A percentile compares a stretch with the other conserved stretches of the same genome.
Evolutionary conservation across 805 yeast genomes (phyloP).

Genomic region (Yarrowia porcina): DNA sequence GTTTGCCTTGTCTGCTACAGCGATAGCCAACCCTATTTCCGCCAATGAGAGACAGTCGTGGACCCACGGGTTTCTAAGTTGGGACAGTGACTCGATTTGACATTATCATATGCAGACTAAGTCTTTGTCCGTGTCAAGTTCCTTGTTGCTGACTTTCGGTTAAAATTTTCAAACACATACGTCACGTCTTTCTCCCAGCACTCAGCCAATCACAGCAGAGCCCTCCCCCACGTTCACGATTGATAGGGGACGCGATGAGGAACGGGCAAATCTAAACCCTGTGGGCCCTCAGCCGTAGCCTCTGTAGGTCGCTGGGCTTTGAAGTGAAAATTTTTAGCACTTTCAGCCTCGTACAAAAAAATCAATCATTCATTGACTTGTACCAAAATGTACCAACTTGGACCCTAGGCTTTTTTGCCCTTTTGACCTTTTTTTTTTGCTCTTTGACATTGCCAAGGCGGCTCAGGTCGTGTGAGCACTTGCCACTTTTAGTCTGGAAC

Average conservation of each 20-base stretch:
- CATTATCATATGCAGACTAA: conserved; percentile 14
- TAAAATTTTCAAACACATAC: conserved; percentile 11
- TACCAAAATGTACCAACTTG: too few relatives aligned
- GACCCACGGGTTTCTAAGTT: conserved; percentile 5
- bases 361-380: conserved; percentile 6
- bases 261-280: conserved; percentile 1
- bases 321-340: not conserved
- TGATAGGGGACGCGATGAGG: conserved; percentile 19
- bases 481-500: not conserved
- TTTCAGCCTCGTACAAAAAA: not conserved
- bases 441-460: conserved; percentile 11
- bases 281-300: not conserved
- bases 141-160: conserved; percentile 2
- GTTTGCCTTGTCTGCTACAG: not conserved
- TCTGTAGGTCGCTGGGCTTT: not conserved
- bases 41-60: not conserved
- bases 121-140: not conserved
- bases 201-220: not conserved
- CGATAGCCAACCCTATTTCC: conserved; percentile 5
- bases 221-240: conserved; percentile 17
- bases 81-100: not conserved
- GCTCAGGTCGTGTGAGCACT: conserved; percentile 13
- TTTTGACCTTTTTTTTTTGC: too few relatives aligned
- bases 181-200: not conserved
- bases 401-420: too few relatives aligned